Evolutionary conservation across 192 early-diverging fungal genomes (phyloP).

Genomic region (Backusella tarrabulga): DNA sequence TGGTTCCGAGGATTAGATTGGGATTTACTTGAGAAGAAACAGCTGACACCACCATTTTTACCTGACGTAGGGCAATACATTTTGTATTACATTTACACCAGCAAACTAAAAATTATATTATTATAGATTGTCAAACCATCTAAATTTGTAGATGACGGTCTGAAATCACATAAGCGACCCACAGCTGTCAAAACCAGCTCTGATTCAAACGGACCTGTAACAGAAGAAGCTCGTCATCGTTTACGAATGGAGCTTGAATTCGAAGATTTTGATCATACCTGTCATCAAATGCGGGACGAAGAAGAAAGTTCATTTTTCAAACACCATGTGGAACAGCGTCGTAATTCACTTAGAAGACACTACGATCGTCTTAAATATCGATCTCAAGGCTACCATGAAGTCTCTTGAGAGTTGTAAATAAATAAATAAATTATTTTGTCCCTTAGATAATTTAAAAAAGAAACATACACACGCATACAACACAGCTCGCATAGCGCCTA

Average conservation of each 20-base stretch:
- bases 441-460: background rate
- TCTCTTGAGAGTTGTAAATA: constrained; percentile 1
- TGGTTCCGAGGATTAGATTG: constrained; percentile 29
- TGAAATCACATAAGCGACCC: background rate
- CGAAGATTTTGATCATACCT: constrained; percentile 9
- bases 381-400: constrained; percentile 11
- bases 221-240: constrained; percentile 21
- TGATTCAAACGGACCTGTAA: constrained; percentile 7
- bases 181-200: constrained; percentile 11
- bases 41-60: constrained; percentile 15
- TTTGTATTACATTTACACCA: background rate
- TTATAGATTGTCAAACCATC: constrained; percentile 8
- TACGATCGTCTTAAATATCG: constrained; percentile 11
- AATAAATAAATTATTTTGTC: background rate
- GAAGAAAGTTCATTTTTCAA: constrained; percentile 3
- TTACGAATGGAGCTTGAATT: constrained; percentile 13
- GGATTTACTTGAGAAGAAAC: constrained; percentile 23
- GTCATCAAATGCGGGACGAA: constrained; percentile 3
- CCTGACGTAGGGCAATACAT: constrained; percentile 10
- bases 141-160: constrained; percentile 11
- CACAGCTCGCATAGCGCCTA: too few species aligned
- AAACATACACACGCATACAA: background rate
- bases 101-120: background rate
- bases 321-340: constrained; percentile 9
- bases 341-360: constrained; percentile 14